Conservation (phyloP, 495 filamentous ascomycete genomes). For the Letharia lupina region DNA sequence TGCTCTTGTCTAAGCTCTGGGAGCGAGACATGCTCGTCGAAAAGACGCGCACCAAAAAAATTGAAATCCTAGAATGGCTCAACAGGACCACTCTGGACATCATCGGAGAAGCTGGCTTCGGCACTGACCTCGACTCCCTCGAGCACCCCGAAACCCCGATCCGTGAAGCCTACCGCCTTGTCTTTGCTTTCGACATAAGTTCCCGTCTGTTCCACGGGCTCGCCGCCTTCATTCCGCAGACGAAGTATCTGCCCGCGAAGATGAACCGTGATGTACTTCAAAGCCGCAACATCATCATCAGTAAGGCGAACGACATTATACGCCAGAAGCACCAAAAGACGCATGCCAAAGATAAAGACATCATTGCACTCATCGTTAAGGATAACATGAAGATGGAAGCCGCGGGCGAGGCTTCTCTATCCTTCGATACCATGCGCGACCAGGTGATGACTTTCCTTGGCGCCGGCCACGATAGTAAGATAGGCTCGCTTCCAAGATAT, state of each 20-base stretch:
- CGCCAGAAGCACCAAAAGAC: conserved; percentile 30
- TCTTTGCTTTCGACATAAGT: conserved; percentile 38
- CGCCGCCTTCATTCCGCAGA: conserved; percentile 36
- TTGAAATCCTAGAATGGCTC: conserved; percentile 42
- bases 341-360: conserved; percentile 35
- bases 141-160: conserved; percentile 35
- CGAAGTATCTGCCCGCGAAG: conserved; percentile 37
- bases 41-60: conserved; percentile 25
- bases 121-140: conserved; percentile 38
- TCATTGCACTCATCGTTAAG: conserved; percentile 39
- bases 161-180: conserved; percentile 37
- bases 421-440: conserved; percentile 39
- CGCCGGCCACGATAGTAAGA: conserved; percentile 25
- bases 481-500: no score
- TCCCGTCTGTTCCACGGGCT: conserved; percentile 37
- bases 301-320: conserved; percentile 32
- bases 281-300: conserved; percentile 34
- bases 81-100: conserved; percentile 45
- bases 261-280: conserved; percentile 41
- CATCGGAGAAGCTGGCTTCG: conserved; percentile 44
- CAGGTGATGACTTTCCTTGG: conserved; percentile 39
- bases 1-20: conserved; percentile 38
- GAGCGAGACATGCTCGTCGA: conserved; percentile 31
- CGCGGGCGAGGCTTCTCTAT: conserved; percentile 32
- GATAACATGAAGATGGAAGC: conserved; percentile 33